Percentiles rank a stretch among this genome's conserved stretches.
These are phyloP conservation scores for Globisporangium polare DNA, from an alignment of 352 stramenopile species.

Conservation along the genomic window DNA sequence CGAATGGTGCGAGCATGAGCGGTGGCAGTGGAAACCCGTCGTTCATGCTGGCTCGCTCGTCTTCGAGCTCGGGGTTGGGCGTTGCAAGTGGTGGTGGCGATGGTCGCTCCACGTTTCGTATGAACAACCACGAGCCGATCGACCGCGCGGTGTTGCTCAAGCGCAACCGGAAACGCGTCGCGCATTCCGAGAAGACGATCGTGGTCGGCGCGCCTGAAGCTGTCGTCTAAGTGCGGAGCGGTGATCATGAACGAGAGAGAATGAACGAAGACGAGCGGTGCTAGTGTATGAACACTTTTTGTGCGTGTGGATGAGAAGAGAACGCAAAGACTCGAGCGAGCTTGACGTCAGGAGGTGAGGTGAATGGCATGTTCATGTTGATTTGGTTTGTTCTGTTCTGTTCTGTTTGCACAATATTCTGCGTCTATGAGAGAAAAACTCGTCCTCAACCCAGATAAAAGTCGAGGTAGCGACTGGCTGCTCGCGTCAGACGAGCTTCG, in stretches of 20 bases:
- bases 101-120: constrained; percentile 47
- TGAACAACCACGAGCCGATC: constrained; percentile 63
- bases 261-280: not conserved
- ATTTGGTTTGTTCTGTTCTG: not conserved
- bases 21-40: constrained; percentile 9
- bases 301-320: constrained; percentile 1
- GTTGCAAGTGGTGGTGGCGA: constrained; percentile 26
- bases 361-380: constrained; percentile 2
- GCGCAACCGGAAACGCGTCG: constrained; percentile 64
- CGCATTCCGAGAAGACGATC: constrained; percentile 84
- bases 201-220: constrained; percentile 82
- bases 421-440: constrained; percentile 10
- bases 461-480: not conserved
- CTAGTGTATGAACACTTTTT: not conserved
- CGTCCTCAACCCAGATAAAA: not conserved
- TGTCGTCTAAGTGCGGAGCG: constrained; percentile 43
- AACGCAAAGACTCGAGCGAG: not conserved
- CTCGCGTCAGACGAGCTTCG: constrained; percentile 6
- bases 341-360: not conserved
- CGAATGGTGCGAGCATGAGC: constrained; percentile 24
- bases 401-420: constrained; percentile 5
- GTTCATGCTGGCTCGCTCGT: constrained; percentile 16
- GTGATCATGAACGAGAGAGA: not conserved
- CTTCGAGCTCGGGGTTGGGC: constrained; percentile 17
- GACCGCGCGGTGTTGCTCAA: constrained; percentile 76